These are phyloP conservation scores for Trametes punicea DNA, from an alignment of 768 basidiomycete species.

Conservation along the genomic window DNA sequence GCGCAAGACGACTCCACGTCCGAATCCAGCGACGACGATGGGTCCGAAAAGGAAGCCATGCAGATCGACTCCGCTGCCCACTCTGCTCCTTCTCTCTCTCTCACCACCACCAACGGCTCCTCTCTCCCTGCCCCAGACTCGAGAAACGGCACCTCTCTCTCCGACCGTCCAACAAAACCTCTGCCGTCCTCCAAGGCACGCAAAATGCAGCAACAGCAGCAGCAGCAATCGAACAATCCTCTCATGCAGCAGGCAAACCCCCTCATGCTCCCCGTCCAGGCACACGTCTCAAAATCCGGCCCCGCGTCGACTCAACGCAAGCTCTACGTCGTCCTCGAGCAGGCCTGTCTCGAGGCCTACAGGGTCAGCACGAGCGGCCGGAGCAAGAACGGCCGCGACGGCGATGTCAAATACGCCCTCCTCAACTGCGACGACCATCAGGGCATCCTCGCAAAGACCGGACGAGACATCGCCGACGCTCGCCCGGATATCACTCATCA, in stretches of 20 bases:
- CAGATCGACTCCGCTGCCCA: slow-evolving; percentile 21
- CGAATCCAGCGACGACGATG: slow-evolving; percentile 14
- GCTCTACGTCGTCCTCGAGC: slow-evolving; percentile 87
- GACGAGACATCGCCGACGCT: slow-evolving; percentile 98
- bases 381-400: slow-evolving; percentile 49
- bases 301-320: slow-evolving; percentile 52
- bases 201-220: slow-evolving; percentile 41
- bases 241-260: slow-evolving; percentile 60
- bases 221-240: slow-evolving; percentile 40
- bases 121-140: slow-evolving; percentile 23
- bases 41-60: slow-evolving; percentile 22
- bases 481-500: slow-evolving; percentile 99
- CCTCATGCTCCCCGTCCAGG: slow-evolving; percentile 78
- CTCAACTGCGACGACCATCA: slow-evolving; percentile 99
- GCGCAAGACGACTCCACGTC: slow-evolving; percentile 25
- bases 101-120: slow-evolving; percentile 11
- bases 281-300: slow-evolving; percentile 63
- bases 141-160: slow-evolving; percentile 9
- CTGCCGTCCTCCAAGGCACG: slow-evolving; percentile 52
- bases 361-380: slow-evolving; percentile 64
- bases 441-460: slow-evolving; percentile 95
- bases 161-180: slow-evolving; percentile 60
- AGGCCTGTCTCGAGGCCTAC: slow-evolving; percentile 96
- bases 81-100: slow-evolving; percentile 8
- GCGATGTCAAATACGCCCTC: slow-evolving; percentile 92